Conservation (phyloP, 2,329 filamentous ascomycete genomes). For the Colletotrichum endophyticum region DNA sequence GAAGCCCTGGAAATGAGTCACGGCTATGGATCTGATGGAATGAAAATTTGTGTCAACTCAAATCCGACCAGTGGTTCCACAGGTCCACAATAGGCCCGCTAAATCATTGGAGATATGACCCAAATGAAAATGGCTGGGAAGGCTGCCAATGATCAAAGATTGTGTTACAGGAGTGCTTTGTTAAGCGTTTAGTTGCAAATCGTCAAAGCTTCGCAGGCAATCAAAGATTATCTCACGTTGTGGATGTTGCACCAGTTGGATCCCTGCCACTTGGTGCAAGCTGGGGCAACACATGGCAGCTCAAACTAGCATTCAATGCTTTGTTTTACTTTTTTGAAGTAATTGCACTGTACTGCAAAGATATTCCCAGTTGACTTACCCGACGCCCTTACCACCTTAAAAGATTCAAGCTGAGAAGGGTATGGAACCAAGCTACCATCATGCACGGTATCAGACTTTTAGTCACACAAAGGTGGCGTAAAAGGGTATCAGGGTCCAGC, state of each 20-base stretch:
- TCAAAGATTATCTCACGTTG: neutral
- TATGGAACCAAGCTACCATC: neutral
- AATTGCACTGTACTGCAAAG: neutral
- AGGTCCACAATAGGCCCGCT: neutral
- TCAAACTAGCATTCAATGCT: neutral
- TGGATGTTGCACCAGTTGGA: neutral
- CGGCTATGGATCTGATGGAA: neutral
- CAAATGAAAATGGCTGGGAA: neutral
- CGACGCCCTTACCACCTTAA: fast-evolving
- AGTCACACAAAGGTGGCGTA: neutral
- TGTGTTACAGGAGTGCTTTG: neutral
- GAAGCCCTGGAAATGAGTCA: neutral
- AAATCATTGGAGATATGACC: fast-evolving
- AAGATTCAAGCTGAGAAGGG: neutral
- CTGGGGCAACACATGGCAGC: fast-evolving
- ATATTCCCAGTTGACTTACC: neutral
- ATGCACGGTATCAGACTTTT: too few relatives aligned
- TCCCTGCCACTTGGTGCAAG: neutral
- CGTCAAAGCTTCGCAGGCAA: neutral
- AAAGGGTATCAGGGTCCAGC: neutral
- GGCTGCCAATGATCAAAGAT: neutral
- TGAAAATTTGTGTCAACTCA: neutral
- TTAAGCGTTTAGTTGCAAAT: fast-evolving
- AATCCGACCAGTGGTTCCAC: neutral
- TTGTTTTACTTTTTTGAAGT: neutral